A percentile compares a stretch with the other conserved stretches of the same genome.
phyloP scores from a whole-genome alignment of 129 eudicot species.

The Escallonia herrerae region DNA sequence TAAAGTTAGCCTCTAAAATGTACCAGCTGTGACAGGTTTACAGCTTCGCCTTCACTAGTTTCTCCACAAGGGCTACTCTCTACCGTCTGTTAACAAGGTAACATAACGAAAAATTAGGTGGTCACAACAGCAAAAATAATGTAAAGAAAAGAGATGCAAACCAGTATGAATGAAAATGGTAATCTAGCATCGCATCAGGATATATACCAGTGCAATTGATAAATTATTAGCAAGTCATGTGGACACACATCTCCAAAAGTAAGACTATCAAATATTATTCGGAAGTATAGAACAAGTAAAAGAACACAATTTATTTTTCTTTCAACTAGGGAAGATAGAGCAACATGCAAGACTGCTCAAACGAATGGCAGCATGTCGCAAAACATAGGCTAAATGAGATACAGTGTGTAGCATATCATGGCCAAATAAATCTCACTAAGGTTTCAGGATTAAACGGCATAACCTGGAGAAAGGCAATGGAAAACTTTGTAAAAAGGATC shows the following conservation, averaged over 20 bases:
- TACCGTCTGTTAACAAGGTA: conserved; percentile 56
- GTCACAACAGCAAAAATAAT: not conserved
- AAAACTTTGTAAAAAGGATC: too few relatives aligned
- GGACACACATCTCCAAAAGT: not conserved
- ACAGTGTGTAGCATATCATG: not conserved
- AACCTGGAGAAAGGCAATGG: not conserved
- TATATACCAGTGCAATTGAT: too few relatives aligned
- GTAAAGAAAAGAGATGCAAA: not conserved
- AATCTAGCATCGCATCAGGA: too few relatives aligned
- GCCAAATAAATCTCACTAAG: not conserved
- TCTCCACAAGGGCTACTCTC: conserved; percentile 98
- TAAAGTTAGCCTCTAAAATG: conserved; percentile 18
- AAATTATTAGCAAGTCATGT: not conserved
- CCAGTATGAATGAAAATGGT: not conserved
- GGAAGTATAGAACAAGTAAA: not conserved
- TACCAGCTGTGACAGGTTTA: conserved; percentile 92
- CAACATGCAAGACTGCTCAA: not conserved
- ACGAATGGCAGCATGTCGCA: not conserved
- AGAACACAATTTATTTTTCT: not conserved
- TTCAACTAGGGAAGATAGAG: not conserved
- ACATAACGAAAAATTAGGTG: conserved; percentile 5
- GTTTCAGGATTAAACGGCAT: not conserved
- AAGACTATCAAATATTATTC: too few relatives aligned
- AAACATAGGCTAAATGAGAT: not conserved
- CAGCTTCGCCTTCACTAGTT: conserved; percentile 70